phyloP scores from a whole-genome alignment of 2,329 filamentous ascomycete genomes.

The Claviceps arundinis region DNA sequence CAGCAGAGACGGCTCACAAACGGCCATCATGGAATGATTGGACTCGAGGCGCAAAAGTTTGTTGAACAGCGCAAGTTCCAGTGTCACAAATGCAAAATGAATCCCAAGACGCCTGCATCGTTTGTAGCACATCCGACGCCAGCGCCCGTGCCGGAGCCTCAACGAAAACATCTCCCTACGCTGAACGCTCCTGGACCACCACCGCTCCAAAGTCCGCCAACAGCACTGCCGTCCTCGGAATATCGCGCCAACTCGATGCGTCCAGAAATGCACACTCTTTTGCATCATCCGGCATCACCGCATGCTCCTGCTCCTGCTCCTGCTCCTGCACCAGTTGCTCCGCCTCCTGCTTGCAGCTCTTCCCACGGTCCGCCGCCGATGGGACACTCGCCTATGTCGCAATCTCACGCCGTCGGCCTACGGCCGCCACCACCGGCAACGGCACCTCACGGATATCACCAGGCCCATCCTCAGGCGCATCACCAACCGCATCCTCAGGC shows the following conservation, averaged over 20 bases:
- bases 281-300: slow-evolving; percentile 7
- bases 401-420: slow-evolving; percentile 15
- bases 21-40: slow-evolving; percentile 35
- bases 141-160: slow-evolving; percentile 9
- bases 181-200: slow-evolving; percentile 10
- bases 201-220: slow-evolving; percentile 17
- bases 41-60: slow-evolving; percentile 45
- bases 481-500: slow-evolving; percentile 8
- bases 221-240: slow-evolving; percentile 12
- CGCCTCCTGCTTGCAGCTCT: slow-evolving; percentile 4
- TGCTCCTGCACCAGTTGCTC: slow-evolving; percentile 4
- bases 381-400: slow-evolving; percentile 7
- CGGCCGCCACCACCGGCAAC: slow-evolving; percentile 10
- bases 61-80: slow-evolving; percentile 50
- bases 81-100: slow-evolving; percentile 62
- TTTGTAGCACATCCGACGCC: slow-evolving; percentile 12
- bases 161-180: slow-evolving; percentile 9
- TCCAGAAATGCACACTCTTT: slow-evolving; percentile 9
- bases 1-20: slow-evolving; percentile 40
- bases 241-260: slow-evolving; percentile 13
- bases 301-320: slow-evolving; percentile 4
- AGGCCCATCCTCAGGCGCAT: slow-evolving; percentile 6
- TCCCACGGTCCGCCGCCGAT: slow-evolving; percentile 8
- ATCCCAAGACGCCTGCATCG: slow-evolving; percentile 30
- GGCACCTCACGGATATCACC: slow-evolving; percentile 14